A percentile compares a stretch with the other conserved stretches of the same genome.
phyloP scores from a whole-genome alignment of 108 stramenopile genomes.

The Schizochytrium sp. region DNA sequence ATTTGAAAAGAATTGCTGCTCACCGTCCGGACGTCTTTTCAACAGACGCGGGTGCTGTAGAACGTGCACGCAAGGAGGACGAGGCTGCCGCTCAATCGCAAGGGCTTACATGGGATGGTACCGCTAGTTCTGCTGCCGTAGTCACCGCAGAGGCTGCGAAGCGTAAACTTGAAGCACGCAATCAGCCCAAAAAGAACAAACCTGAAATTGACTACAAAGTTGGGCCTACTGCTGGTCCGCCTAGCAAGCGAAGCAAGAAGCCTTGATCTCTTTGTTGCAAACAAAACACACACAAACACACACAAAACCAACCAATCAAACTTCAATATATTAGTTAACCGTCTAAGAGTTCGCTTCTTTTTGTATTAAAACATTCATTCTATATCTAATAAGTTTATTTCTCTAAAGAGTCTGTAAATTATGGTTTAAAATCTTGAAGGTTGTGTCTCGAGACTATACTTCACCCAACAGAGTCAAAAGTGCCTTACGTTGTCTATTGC shows the following conservation, averaged over 20 bases:
- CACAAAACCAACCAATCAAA: too few species aligned
- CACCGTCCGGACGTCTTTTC: slow-evolving; percentile 53
- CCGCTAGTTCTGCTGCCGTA: slow-evolving; percentile 26
- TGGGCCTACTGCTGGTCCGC: background rate
- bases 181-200: background rate
- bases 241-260: slow-evolving; percentile 5
- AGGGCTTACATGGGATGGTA: slow-evolving; percentile 9
- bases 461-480: too few species aligned
- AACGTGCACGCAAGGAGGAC: slow-evolving; percentile 49
- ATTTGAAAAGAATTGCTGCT: background rate
- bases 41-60: background rate
- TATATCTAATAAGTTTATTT: too few species aligned
- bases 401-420: too few species aligned
- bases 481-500: too few species aligned
- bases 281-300: too few species aligned
- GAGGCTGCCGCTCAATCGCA: background rate
- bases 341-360: too few species aligned
- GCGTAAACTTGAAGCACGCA: background rate
- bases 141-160: slow-evolving; percentile 16
- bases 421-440: too few species aligned
- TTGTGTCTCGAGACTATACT: too few species aligned
- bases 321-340: too few species aligned
- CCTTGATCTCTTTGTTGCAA: background rate
- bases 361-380: too few species aligned
- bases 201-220: slow-evolving; percentile 1